Conservation (phyloP, 176 grass and related monocot species). For the Pontederia paniculata region DNA sequence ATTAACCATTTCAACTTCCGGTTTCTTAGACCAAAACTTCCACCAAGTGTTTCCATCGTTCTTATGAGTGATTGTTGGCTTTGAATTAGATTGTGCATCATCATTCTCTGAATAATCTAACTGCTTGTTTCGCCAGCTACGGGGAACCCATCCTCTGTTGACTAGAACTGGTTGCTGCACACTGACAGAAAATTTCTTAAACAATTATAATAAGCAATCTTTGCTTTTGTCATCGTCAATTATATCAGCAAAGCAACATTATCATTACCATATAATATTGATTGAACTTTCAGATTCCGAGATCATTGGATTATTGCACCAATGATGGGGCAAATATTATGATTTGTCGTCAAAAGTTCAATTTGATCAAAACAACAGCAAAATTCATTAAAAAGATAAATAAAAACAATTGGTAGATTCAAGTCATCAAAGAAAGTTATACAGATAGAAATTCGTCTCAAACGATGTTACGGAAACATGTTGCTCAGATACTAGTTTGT, state of each 20-base stretch:
- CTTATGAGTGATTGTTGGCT: slow-evolving; percentile 13
- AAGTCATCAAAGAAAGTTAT: no score
- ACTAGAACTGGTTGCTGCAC: slow-evolving; percentile 74
- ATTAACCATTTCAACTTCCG: slow-evolving; percentile 40
- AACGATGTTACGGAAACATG: no score
- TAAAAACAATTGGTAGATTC: no score
- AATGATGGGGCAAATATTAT: background rate
- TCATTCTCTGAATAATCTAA: slow-evolving; percentile 26
- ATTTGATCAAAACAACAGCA: no score
- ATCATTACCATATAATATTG: background rate
- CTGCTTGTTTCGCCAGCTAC: slow-evolving; percentile 55
- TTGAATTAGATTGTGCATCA: slow-evolving; percentile 28
- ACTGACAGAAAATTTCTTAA: slow-evolving; percentile 62
- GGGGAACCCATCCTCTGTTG: slow-evolving; percentile 96
- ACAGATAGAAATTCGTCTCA: no score
- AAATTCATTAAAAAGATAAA: no score
- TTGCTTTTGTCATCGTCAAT: background rate
- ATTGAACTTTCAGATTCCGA: background rate
- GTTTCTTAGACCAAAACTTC: slow-evolving; percentile 80
- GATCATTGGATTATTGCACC: background rate
- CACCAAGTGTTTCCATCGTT: slow-evolving; percentile 56
- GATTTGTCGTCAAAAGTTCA: no score
- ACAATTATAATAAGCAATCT: slow-evolving; percentile 8
- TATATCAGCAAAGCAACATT: background rate
- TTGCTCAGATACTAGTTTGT: no score